Percentiles rank a stretch among this genome's conserved stretches.
Conservation (phyloP, 2,329 filamentous ascomycete genomes). For the Neodidymelliopsis sp. region DNA sequence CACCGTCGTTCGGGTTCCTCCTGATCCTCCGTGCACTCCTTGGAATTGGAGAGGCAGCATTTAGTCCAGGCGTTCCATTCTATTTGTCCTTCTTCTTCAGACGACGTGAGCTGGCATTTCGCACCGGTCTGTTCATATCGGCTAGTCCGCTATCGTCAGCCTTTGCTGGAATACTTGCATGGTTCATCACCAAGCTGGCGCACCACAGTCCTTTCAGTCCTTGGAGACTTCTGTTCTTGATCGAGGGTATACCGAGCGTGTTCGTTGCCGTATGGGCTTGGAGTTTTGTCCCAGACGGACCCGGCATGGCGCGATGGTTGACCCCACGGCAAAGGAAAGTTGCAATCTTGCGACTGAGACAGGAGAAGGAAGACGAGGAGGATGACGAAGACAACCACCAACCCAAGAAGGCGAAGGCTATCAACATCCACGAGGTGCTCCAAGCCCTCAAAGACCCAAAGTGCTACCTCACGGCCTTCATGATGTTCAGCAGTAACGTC, state of each 20-base stretch:
- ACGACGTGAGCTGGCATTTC: constrained; percentile 77
- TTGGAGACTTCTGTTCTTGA: constrained; percentile 84
- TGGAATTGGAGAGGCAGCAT: constrained; percentile 67
- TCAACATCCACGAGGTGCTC: constrained; percentile 65
- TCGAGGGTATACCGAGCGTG: constrained; percentile 86
- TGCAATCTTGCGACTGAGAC: constrained; percentile 71
- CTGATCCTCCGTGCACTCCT: constrained; percentile 67
- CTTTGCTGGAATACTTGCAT: constrained; percentile 80
- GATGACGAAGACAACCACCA: constrained; percentile 40
- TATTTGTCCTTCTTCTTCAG: constrained; percentile 71
- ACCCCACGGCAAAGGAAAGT: constrained; percentile 63
- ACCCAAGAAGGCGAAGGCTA: constrained; percentile 37
- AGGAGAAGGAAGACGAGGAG: constrained; percentile 53
- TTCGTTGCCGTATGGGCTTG: constrained; percentile 77
- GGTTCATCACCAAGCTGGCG: constrained; percentile 76
- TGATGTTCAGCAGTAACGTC: constrained; percentile 89
- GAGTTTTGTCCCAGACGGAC: constrained; percentile 78
- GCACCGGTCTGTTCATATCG: constrained; percentile 86
- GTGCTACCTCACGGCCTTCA: constrained; percentile 76
- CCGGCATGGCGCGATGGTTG: constrained; percentile 57
- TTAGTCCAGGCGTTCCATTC: constrained; percentile 69
- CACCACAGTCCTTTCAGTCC: constrained; percentile 72
- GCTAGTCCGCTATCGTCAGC: constrained; percentile 69
- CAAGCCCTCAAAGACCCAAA: constrained; percentile 70
- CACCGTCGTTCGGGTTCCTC: constrained; percentile 60